Evolutionary conservation across 306 rosid genomes (phyloP).

Genomic region (Cucurbita ficifolia): DNA sequence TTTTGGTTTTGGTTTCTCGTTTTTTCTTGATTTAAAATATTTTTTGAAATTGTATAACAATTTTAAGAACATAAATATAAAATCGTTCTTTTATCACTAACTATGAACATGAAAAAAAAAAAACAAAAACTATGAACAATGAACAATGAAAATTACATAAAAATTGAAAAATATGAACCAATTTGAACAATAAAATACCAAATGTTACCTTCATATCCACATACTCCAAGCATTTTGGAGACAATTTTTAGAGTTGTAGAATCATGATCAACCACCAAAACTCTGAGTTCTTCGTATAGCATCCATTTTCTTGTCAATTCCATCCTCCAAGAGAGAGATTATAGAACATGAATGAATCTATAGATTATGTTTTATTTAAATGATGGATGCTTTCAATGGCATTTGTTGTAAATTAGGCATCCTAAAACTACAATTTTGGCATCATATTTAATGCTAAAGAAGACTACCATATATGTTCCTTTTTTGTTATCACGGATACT

Average conservation of each 20-base stretch:
- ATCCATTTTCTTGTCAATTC: background rate
- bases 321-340: background rate
- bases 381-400: background rate
- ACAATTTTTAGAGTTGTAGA: slow-evolving; percentile 7
- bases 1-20: too few species aligned
- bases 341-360: background rate
- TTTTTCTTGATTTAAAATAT: too few species aligned
- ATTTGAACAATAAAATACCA: background rate
- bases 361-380: background rate
- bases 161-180: background rate
- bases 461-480: background rate
- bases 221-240: slow-evolving; percentile 17
- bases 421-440: background rate
- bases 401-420: background rate
- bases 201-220: slow-evolving; percentile 39
- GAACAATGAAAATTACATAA: background rate
- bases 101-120: too few species aligned
- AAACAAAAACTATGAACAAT: background rate
- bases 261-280: slow-evolving; percentile 36
- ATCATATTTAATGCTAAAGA: background rate
- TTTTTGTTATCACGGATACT: too few species aligned
- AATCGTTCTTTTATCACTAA: too few species aligned
- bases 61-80: too few species aligned
- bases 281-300: background rate
- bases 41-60: too few species aligned